A percentile compares a stretch with the other conserved stretches of the same genome.
Conservation (phyloP, 768 basidiomycete genomes). For the Boletus reticulatus region DNA sequence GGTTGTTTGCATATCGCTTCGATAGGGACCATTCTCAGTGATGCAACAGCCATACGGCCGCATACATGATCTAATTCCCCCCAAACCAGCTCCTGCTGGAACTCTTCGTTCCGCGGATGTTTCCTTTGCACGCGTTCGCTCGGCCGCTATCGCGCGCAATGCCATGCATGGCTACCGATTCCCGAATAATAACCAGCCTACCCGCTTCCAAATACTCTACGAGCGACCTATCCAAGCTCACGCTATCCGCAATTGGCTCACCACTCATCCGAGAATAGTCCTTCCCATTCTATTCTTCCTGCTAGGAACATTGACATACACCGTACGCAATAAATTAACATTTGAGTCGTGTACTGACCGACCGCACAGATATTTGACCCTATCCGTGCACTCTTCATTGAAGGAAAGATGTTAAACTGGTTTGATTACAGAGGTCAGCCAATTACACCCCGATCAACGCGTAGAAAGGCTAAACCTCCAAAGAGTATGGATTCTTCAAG, state of each 20-base stretch:
- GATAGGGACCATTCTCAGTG: not conserved
- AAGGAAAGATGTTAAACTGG: constrained; percentile 79
- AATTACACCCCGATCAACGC: not conserved
- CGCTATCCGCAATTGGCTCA: constrained; percentile 73
- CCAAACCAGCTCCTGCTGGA: constrained; percentile 62
- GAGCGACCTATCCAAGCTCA: constrained; percentile 65
- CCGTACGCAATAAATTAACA: constrained; percentile 46
- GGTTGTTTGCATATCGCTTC: constrained; percentile 22
- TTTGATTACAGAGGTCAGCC: constrained; percentile 72
- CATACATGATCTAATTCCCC: constrained; percentile 63
- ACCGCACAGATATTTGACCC: constrained; percentile 84
- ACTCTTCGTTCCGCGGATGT: constrained; percentile 64
- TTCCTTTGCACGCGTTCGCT: constrained; percentile 56
- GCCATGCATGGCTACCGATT: constrained; percentile 62
- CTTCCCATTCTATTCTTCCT: constrained; percentile 82
- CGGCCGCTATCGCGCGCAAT: constrained; percentile 83
- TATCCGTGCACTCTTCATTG: constrained; percentile 78
- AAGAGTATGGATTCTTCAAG: constrained; percentile 72
- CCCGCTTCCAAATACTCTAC: constrained; percentile 55
- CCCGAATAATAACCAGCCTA: constrained; percentile 27
- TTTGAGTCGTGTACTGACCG: not conserved
- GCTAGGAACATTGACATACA: constrained; percentile 86
- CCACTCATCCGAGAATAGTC: constrained; percentile 82
- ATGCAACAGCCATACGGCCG: constrained; percentile 71
- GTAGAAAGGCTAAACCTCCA: not conserved